A percentile compares a stretch with the other conserved stretches of the same genome.
Evolutionary conservation across 441 rosid species (phyloP).

Genomic region (Jatropha multifida): DNA sequence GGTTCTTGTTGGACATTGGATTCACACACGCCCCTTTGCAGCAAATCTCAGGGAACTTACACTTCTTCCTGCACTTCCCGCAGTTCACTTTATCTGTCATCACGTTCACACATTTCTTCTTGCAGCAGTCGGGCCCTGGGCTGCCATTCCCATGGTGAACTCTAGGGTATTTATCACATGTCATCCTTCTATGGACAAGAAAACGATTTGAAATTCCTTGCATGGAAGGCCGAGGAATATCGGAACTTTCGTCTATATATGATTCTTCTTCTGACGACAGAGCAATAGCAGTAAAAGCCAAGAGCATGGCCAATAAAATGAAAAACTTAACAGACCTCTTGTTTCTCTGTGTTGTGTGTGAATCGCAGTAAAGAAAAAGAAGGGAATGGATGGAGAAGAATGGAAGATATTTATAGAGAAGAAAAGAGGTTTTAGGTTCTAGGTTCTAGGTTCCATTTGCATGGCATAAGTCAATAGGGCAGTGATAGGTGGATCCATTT

Average conservation of each 20-base stretch:
- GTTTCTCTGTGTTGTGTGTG: background rate
- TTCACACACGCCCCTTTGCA: constrained; percentile 67
- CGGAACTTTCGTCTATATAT: background rate
- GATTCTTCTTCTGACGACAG: constrained; percentile 9
- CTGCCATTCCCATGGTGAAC: constrained; percentile 53
- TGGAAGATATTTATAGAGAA: constrained; percentile 13
- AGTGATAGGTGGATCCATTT: too few relatives aligned
- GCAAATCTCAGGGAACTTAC: constrained; percentile 53
- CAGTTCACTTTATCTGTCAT: constrained; percentile 44
- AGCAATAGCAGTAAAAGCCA: constrained; percentile 28
- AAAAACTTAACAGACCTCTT: constrained; percentile 41
- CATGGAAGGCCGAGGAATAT: constrained; percentile 15
- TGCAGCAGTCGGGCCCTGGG: constrained; percentile 64
- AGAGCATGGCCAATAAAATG: constrained; percentile 24
- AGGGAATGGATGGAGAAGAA: background rate
- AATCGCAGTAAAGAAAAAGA: too few relatives aligned
- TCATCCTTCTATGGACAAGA: constrained; percentile 19
- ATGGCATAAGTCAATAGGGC: background rate
- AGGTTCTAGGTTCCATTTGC: background rate
- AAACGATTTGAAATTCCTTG: constrained; percentile 19
- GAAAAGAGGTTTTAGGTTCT: constrained; percentile 7
- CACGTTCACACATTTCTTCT: constrained; percentile 58
- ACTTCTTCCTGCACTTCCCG: constrained; percentile 64
- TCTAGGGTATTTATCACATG: constrained; percentile 51
- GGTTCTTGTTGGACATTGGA: constrained; percentile 44